Conservation (phyloP, 306 rosid species). For the Trichosanthes cucumerina region DNA sequence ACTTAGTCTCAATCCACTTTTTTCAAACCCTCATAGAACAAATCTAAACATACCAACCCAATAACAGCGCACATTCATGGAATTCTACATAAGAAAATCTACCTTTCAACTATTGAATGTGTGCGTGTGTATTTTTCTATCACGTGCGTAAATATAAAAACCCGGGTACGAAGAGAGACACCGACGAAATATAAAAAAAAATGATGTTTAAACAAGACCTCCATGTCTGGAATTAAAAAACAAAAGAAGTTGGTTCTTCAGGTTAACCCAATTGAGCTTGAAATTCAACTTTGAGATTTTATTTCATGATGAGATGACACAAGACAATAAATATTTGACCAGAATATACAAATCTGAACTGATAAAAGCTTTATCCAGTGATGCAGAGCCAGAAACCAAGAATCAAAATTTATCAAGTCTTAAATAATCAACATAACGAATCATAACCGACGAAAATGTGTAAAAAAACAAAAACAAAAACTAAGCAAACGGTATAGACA, state of each 20-base stretch:
- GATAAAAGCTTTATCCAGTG: not conserved
- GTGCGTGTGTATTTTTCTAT: not conserved
- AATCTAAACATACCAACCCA: constrained; percentile 1
- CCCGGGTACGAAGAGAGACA: not conserved
- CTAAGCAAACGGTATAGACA: constrained; percentile 8
- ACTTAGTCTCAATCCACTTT: not conserved
- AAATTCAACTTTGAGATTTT: constrained; percentile 1
- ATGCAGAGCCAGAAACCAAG: not conserved
- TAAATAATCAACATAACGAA: not conserved
- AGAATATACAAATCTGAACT: not conserved
- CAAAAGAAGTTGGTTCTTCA: not conserved
- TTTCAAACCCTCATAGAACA: not conserved
- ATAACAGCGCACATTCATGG: constrained; percentile 2
- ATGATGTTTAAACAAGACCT: not conserved
- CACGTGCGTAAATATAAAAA: not conserved
- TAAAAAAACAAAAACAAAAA: not conserved
- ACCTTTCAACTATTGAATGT: not conserved
- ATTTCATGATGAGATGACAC: not conserved
- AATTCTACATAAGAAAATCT: not conserved
- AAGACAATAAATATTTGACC: not conserved
- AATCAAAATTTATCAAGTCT: not conserved
- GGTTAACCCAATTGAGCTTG: not conserved
- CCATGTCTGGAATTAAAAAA: not conserved
- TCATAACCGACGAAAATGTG: not conserved
- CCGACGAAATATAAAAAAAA: not conserved